Conservation (phyloP, 163 green algal genomes). For the Chloromonas sp. region DNA sequence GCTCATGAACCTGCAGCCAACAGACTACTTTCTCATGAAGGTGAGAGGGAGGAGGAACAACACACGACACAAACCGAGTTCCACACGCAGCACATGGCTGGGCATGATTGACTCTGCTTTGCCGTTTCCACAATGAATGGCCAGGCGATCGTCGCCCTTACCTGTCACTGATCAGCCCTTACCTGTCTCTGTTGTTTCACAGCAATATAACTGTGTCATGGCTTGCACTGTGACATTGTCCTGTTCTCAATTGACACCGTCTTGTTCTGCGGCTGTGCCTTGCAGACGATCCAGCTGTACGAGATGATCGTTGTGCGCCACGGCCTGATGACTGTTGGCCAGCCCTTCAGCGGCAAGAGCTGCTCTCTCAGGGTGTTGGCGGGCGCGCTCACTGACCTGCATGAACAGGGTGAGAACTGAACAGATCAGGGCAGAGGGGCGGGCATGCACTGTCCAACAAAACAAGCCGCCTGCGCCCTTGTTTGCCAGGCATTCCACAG, state of each 20-base stretch:
- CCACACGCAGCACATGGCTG: too few species aligned
- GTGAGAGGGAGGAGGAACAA: constrained; percentile 11
- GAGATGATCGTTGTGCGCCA: constrained; percentile 79
- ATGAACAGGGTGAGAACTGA: constrained; percentile 18
- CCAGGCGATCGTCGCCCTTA: too few species aligned
- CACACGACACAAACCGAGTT: background rate
- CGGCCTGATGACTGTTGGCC: constrained; percentile 76
- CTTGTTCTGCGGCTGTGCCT: background rate
- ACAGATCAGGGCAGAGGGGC: background rate
- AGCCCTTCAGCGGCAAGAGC: constrained; percentile 65
- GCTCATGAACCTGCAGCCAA: constrained; percentile 58
- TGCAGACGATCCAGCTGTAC: constrained; percentile 65
- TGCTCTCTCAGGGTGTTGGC: constrained; percentile 43
- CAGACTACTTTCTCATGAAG: constrained; percentile 70
- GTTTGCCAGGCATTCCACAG: too few species aligned
- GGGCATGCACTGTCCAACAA: too few species aligned
- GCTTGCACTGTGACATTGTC: background rate
- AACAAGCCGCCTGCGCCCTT: too few species aligned
- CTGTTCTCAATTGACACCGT: background rate
- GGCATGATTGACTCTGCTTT: background rate
- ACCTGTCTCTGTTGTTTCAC: background rate
- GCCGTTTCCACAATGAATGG: background rate
- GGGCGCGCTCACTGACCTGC: constrained; percentile 57
- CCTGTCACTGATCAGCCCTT: too few species aligned
- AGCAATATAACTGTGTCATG: background rate